Conservation (phyloP, 352 stramenopile genomes). For the Globisporangium emineosum region DNA sequence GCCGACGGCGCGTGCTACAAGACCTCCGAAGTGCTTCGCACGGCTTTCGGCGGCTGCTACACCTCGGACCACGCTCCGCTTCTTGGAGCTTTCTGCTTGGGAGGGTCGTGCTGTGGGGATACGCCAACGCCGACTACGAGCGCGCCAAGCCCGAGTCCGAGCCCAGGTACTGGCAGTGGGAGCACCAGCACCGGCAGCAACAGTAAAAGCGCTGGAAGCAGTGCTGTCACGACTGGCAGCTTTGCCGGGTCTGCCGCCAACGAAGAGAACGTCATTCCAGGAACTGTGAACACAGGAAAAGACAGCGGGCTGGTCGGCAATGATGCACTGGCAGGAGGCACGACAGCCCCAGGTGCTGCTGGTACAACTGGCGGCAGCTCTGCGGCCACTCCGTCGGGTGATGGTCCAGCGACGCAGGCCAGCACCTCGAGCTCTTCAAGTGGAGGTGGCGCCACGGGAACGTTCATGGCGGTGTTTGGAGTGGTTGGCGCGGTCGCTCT, state of each 20-base stretch:
- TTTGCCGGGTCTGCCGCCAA: conserved; percentile 8
- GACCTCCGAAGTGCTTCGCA: conserved; percentile 53
- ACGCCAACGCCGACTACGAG: conserved; percentile 10
- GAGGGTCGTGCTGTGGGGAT: conserved; percentile 50
- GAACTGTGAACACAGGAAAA: conserved; percentile 8
- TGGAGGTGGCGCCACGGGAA: conserved; percentile 32
- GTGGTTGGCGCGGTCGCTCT: conserved; percentile 36
- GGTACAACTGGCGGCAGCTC: conserved; percentile 18
- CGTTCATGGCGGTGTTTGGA: conserved; percentile 49
- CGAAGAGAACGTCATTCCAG: conserved; percentile 15
- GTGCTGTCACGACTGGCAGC: neutral
- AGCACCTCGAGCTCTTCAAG: conserved; percentile 29
- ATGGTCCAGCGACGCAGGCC: conserved; percentile 14
- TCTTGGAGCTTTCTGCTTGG: conserved; percentile 52
- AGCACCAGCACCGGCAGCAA: neutral
- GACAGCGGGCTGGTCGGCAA: neutral
- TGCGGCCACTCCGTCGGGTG: neutral
- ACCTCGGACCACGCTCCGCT: conserved; percentile 73
- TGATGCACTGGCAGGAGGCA: neutral
- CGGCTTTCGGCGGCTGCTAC: conserved; percentile 65
- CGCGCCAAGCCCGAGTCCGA: conserved; percentile 5
- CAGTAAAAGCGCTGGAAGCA: conserved; percentile 3
- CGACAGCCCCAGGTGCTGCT: conserved; percentile 20
- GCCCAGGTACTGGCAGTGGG: neutral
- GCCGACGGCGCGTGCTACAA: conserved; percentile 42